These are phyloP conservation scores for Leccinellum rugosiceps DNA, from an alignment of 768 basidiomycete species.

Conservation along the genomic window DNA sequence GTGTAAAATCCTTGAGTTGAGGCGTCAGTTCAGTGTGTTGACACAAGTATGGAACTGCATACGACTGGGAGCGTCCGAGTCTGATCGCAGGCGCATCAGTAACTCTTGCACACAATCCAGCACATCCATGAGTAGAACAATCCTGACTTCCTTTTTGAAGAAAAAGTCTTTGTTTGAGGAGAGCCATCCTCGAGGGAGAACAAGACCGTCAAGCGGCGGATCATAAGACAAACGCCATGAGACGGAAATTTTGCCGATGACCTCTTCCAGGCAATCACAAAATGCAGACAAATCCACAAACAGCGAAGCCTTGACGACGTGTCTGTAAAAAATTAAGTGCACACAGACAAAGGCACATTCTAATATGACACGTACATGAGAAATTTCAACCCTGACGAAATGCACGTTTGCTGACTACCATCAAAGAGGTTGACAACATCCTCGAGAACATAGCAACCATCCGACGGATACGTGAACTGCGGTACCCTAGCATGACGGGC, in stretches of 20 bases:
- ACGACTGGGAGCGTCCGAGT: constrained; percentile 24
- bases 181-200: constrained; percentile 56
- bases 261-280: constrained; percentile 49
- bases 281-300: constrained; percentile 45
- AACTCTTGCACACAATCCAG: constrained; percentile 21
- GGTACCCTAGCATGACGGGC: neutral
- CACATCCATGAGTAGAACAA: constrained; percentile 39
- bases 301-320: constrained; percentile 38
- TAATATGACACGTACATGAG: constrained; percentile 31
- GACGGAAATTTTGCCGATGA: constrained; percentile 43
- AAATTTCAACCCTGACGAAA: constrained; percentile 38
- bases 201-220: constrained; percentile 39
- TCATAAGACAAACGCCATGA: constrained; percentile 23
- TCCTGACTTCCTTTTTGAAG: constrained; percentile 11
- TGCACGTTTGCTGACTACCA: constrained; percentile 23
- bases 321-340: constrained; percentile 31
- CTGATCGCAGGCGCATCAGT: constrained; percentile 29
- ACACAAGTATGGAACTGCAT: neutral
- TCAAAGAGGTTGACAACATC: constrained; percentile 33
- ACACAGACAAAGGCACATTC: constrained; percentile 21
- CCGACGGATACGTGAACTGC: constrained; percentile 13
- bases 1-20: neutral
- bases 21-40: neutral
- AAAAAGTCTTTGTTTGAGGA: constrained; percentile 16
- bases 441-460: constrained; percentile 26